Evolutionary conservation across 257 asterid species (phyloP), one percentile per base, ranked within the genome.

Genomic region (Thymus mandschuricus): DNA sequence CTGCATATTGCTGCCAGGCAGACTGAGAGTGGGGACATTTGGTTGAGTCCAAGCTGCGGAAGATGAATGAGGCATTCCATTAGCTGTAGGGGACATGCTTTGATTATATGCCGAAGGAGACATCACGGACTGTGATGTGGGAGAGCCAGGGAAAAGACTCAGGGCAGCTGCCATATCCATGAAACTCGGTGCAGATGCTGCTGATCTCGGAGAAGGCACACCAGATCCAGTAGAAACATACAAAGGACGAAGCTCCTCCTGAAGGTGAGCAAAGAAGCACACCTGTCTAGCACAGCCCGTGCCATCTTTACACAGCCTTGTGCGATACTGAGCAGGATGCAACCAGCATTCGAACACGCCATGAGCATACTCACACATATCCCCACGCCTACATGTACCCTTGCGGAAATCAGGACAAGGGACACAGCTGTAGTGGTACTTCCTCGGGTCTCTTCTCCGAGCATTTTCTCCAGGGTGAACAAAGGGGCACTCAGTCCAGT

Each of bases 261-360:
- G 85, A 10, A 86, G 78, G 84, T 95, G 98, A 2, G 99, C 99
- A 46, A 95, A 95, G 66, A 95, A 95, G 70, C 99, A 91, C 60
- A 92, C 97, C 74, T 88, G 92, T 66, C 98, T 80, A 1, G 86
- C 91, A 79, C 99, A 95, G 51, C 86, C 72, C 6, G 89, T 84
- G 3, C 99, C 97, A 68, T 95, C 99, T 79, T 95, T 95, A 81
- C 99, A 95, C 6, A 91, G 83, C 43, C 98, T 76, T 5, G 99
- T 95, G 3, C 97, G 85, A 50, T 95, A 95, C 69, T 95, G 99
- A 34, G 99, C 98, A 1, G 99, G 99, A 80, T 92, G 99, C 34
- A 94, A 89, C 99, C 99, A 94, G 83, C 96, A 89, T 80, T 94
- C 99, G 55, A 94, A 94, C 71, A 95, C 99, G 29, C 99, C 99